A percentile compares a stretch with the other conserved stretches of the same genome.
These are phyloP conservation scores for Rhodomyrtus tomentosa DNA, from an alignment of 345 rosid species.

Conservation along the genomic window DNA sequence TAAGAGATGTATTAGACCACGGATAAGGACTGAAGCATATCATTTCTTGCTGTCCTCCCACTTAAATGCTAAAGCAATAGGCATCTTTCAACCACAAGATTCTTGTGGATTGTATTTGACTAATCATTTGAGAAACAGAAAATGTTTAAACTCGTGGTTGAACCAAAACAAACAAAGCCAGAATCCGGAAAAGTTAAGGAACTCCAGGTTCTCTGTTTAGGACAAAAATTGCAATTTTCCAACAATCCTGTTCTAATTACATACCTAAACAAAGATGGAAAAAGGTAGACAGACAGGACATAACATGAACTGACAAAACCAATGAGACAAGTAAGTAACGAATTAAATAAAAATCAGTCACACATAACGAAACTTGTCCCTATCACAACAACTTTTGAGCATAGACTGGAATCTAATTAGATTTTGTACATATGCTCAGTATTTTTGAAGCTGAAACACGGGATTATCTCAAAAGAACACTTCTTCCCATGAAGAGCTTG, in stretches of 20 bases:
- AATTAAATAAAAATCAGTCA: background rate
- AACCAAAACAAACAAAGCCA: background rate
- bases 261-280: background rate
- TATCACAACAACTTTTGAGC: background rate
- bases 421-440: background rate
- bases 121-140: background rate
- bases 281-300: background rate
- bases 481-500: background rate
- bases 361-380: background rate
- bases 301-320: background rate
- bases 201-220: background rate
- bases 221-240: background rate
- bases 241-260: background rate
- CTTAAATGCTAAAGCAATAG: background rate
- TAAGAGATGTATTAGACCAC: background rate
- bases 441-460: background rate
- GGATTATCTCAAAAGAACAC: background rate
- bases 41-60: background rate
- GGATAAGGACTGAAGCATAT: background rate
- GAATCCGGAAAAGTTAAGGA: background rate
- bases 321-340: background rate
- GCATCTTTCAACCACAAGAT: background rate
- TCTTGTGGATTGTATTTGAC: background rate
- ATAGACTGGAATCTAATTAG: background rate
- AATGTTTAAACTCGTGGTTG: background rate